Evolutionary conservation across 352 stramenopile species (phyloP).

Genomic region (Globisporangium paroecandrum): DNA sequence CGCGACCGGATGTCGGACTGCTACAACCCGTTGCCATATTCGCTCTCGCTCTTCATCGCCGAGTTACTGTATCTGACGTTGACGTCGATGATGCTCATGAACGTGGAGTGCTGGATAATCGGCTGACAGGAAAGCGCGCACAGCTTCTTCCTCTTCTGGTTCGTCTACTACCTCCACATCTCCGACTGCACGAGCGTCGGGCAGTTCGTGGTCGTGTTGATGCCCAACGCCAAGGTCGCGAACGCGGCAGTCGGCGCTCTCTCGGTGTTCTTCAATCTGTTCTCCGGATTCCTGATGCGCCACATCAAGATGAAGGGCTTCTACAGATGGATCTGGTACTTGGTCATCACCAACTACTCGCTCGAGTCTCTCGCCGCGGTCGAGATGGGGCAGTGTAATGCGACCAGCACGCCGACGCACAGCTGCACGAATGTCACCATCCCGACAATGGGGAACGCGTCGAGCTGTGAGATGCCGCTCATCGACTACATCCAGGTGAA

Average conservation of each 20-base stretch:
- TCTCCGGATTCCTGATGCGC: slow-evolving; percentile 30
- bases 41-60: slow-evolving; percentile 34
- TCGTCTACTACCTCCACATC: slow-evolving; percentile 14
- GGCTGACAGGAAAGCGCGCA: slow-evolving; percentile 26
- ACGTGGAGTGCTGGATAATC: slow-evolving; percentile 46
- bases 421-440: slow-evolving; percentile 5
- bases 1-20: slow-evolving; percentile 52
- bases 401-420: neutral
- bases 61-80: slow-evolving; percentile 42
- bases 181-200: slow-evolving; percentile 25
- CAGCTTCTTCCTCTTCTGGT: slow-evolving; percentile 36
- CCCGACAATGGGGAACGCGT: neutral
- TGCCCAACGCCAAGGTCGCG: slow-evolving; percentile 49
- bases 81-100: slow-evolving; percentile 30
- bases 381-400: slow-evolving; percentile 14
- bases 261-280: slow-evolving; percentile 48
- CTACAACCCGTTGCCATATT: slow-evolving; percentile 42
- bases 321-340: slow-evolving; percentile 30
- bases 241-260: slow-evolving; percentile 46
- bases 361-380: slow-evolving; percentile 17
- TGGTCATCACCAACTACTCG: slow-evolving; percentile 28
- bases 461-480: slow-evolving; percentile 7
- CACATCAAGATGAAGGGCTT: slow-evolving; percentile 19
- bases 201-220: slow-evolving; percentile 44
- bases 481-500: slow-evolving; percentile 15